phyloP scores from a whole-genome alignment of 257 asterid species.

The Marsdenia floribunda region DNA sequence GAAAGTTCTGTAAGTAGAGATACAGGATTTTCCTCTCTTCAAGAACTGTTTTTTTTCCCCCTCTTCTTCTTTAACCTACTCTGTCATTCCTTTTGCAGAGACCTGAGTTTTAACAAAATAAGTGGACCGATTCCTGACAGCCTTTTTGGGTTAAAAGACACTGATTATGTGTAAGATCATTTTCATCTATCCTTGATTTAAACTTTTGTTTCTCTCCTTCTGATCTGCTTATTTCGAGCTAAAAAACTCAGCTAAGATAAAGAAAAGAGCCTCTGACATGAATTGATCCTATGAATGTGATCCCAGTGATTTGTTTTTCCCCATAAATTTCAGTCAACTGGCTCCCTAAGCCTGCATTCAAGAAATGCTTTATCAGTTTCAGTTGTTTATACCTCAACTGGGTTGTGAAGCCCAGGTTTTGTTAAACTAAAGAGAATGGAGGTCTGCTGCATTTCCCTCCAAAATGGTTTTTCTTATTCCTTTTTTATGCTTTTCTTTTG shows the following conservation, averaged over 20 bases:
- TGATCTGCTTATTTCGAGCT: background rate
- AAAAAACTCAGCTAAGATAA: background rate
- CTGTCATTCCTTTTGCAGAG: conserved; percentile 36
- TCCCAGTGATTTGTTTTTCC: background rate
- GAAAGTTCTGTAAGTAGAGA: conserved; percentile 50
- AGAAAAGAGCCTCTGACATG: background rate
- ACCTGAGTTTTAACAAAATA: conserved; percentile 66
- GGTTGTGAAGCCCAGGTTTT: background rate
- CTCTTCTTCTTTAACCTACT: background rate
- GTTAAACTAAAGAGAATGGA: background rate
- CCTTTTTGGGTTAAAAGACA: conserved; percentile 12
- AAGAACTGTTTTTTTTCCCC: background rate
- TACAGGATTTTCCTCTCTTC: background rate
- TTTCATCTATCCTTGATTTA: background rate
- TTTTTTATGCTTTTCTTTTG: background rate
- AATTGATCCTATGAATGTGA: background rate
- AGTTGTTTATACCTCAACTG: background rate
- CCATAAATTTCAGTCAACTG: background rate
- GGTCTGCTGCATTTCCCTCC: background rate
- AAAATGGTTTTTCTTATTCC: background rate
- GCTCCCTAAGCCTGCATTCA: background rate
- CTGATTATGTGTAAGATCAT: conserved; percentile 44
- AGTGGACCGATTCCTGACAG: conserved; percentile 51
- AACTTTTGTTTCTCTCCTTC: background rate
- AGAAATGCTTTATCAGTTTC: background rate